A percentile compares a stretch with the other conserved stretches of the same genome.
phyloP scores from a whole-genome alignment of 75 land plant genomes.

The Pseudotsuga menziesii region DNA sequence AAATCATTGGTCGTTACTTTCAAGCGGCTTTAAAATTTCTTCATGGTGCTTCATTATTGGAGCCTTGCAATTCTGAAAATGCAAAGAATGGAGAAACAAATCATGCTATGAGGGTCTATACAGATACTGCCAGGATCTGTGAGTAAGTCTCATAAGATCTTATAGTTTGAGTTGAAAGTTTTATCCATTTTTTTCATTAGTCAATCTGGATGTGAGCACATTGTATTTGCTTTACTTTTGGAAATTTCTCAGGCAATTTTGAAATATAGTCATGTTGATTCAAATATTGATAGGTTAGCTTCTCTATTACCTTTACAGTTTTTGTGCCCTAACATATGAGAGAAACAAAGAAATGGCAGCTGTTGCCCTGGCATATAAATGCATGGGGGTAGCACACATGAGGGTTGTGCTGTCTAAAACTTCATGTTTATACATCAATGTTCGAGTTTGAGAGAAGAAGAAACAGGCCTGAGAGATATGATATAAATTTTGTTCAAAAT shows the following conservation, averaged over 20 bases:
- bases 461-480: slow-evolving; percentile 60
- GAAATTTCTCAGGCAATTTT: not conserved
- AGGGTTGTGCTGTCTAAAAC: slow-evolving; percentile 61
- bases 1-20: slow-evolving; percentile 65
- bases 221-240: too few relatives aligned
- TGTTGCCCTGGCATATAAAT: slow-evolving; percentile 94
- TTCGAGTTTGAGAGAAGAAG: too few relatives aligned
- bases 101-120: slow-evolving; percentile 52
- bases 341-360: slow-evolving; percentile 65
- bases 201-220: too few relatives aligned
- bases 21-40: slow-evolving; percentile 91
- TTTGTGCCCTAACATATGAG: slow-evolving; percentile 80
- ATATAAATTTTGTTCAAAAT: too few relatives aligned
- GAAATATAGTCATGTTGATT: not conserved
- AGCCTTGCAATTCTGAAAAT: slow-evolving; percentile 44
- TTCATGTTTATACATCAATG: slow-evolving; percentile 23
- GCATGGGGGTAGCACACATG: slow-evolving; percentile 82
- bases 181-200: not conserved
- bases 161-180: not conserved
- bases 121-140: slow-evolving; percentile 86
- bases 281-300: not conserved
- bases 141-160: slow-evolving; percentile 50
- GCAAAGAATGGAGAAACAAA: slow-evolving; percentile 40
- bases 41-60: slow-evolving; percentile 72
- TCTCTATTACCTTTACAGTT: slow-evolving; percentile 37